Percentiles rank a stretch among this genome's conserved stretches.
phyloP scores from a whole-genome alignment of 75 land plant genomes.

The Isoetes taiwanensis region DNA sequence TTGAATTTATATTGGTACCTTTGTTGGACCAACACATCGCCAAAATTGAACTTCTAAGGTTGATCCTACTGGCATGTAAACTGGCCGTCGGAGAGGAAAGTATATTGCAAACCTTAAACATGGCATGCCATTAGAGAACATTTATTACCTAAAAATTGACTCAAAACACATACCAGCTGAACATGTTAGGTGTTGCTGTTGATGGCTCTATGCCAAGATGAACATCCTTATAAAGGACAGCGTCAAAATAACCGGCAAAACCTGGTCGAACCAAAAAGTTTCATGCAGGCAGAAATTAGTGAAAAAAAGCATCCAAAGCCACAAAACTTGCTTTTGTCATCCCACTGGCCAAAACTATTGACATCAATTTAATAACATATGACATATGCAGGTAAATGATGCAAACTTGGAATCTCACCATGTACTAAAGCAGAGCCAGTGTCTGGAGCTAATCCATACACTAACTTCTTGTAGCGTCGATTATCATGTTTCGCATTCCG shows the following conservation, averaged over 20 bases:
- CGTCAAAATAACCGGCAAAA: slow-evolving; percentile 98
- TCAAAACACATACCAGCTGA: slow-evolving; percentile 59
- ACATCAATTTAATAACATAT: no score
- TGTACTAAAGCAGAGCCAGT: slow-evolving; percentile 88
- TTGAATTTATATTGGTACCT: slow-evolving; percentile 26
- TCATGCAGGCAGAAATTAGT: no score
- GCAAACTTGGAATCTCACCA: no score
- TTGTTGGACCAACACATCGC: slow-evolving; percentile 73
- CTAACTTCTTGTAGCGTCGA: slow-evolving; percentile 61
- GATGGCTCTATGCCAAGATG: slow-evolving; percentile 99
- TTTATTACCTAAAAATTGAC: neutral
- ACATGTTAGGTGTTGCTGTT: slow-evolving; percentile 95
- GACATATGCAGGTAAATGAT: no score
- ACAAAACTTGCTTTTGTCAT: no score
- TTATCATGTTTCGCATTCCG: slow-evolving; percentile 38
- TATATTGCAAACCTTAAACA: slow-evolving; percentile 77
- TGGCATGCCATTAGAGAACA: neutral
- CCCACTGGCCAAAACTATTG: no score
- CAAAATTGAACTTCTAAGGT: slow-evolving; percentile 72
- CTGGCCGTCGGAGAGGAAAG: slow-evolving; percentile 76
- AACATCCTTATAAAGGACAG: slow-evolving; percentile 78
- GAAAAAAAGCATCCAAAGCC: no score
- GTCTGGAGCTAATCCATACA: slow-evolving; percentile 62
- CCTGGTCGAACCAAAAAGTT: slow-evolving; percentile 28
- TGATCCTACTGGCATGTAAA: slow-evolving; percentile 44